Percentiles rank a stretch among this genome's conserved stretches.
These are phyloP conservation scores for Tolypocladium amazonense DNA, from an alignment of 2,329 filamentous ascomycete genomes.

Conservation along the genomic window DNA sequence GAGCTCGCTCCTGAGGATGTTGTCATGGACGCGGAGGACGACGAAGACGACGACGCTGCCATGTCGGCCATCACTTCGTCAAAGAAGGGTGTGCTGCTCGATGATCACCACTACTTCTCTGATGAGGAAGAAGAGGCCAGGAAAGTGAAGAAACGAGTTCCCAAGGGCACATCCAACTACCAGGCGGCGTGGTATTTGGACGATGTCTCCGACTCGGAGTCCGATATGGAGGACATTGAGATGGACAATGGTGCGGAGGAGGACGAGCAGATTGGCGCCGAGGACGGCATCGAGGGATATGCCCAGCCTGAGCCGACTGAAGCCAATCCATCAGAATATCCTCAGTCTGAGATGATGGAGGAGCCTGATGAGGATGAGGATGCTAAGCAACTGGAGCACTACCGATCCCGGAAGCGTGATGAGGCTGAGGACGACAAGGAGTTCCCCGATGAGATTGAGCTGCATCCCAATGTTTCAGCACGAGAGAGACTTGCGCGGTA, in stretches of 20 bases:
- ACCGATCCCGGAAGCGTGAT: constrained; percentile 63
- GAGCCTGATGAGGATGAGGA: constrained; percentile 75
- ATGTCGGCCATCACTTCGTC: constrained; percentile 27
- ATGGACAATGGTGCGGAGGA: constrained; percentile 49
- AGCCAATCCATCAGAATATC: constrained; percentile 75
- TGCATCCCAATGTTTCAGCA: constrained; percentile 78
- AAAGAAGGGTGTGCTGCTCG: constrained; percentile 81
- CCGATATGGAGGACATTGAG: constrained; percentile 64
- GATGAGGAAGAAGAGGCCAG: constrained; percentile 61
- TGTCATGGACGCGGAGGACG: constrained; percentile 48
- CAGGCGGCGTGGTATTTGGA: constrained; percentile 89
- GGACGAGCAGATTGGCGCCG: constrained; percentile 53
- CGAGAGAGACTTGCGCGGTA: constrained; percentile 79
- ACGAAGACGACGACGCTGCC: constrained; percentile 44
- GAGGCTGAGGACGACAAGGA: constrained; percentile 86
- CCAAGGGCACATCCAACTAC: constrained; percentile 86
- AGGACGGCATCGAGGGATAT: constrained; percentile 71
- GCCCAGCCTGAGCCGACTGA: constrained; percentile 61
- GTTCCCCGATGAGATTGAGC: constrained; percentile 94
- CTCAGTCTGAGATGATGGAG: constrained; percentile 85
- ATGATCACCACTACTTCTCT: constrained; percentile 97
- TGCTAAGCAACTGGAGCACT: constrained; percentile 68
- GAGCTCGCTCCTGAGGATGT: constrained; percentile 81
- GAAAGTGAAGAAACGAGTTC: constrained; percentile 59
- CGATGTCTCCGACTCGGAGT: constrained; percentile 73